phyloP scores from a whole-genome alignment of 306 rosid species.

The Hippophae rhamnoides region DNA sequence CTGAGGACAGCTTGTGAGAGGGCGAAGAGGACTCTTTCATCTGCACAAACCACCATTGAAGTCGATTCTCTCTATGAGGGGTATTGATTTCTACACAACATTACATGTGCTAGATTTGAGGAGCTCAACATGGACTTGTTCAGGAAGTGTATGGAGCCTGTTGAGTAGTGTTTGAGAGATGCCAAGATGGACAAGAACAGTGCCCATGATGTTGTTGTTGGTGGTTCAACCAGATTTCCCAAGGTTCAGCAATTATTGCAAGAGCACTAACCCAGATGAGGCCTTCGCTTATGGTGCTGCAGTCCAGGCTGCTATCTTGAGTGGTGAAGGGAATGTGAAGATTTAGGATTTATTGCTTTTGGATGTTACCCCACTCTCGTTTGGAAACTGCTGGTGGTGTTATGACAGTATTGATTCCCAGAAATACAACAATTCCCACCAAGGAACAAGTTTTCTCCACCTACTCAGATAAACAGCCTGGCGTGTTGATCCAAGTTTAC shows the following conservation, averaged over 20 bases:
- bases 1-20: slow-evolving; percentile 61
- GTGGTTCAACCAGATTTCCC: slow-evolving; percentile 67
- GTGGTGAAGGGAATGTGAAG: slow-evolving; percentile 57
- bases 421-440: slow-evolving; percentile 62
- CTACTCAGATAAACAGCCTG: slow-evolving; percentile 54
- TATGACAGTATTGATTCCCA: slow-evolving; percentile 53
- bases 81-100: slow-evolving; percentile 51
- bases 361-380: slow-evolving; percentile 61
- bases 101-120: slow-evolving; percentile 61
- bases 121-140: slow-evolving; percentile 68
- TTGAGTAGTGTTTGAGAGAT: slow-evolving; percentile 59
- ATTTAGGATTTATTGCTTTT: slow-evolving; percentile 53
- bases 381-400: slow-evolving; percentile 50
- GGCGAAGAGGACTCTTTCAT: slow-evolving; percentile 62
- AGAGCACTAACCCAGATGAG: slow-evolving; percentile 65
- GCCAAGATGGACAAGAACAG: slow-evolving; percentile 63
- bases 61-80: slow-evolving; percentile 49
- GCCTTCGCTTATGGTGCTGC: slow-evolving; percentile 78
- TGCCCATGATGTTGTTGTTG: slow-evolving; percentile 57
- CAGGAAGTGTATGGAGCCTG: slow-evolving; percentile 67
- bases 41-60: slow-evolving; percentile 69
- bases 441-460: slow-evolving; percentile 64
- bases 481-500: slow-evolving; percentile 43
- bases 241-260: slow-evolving; percentile 62
- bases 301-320: slow-evolving; percentile 59